phyloP scores from a whole-genome alignment of 768 basidiomycete genomes.

The Hypsizygus marmoreus region DNA sequence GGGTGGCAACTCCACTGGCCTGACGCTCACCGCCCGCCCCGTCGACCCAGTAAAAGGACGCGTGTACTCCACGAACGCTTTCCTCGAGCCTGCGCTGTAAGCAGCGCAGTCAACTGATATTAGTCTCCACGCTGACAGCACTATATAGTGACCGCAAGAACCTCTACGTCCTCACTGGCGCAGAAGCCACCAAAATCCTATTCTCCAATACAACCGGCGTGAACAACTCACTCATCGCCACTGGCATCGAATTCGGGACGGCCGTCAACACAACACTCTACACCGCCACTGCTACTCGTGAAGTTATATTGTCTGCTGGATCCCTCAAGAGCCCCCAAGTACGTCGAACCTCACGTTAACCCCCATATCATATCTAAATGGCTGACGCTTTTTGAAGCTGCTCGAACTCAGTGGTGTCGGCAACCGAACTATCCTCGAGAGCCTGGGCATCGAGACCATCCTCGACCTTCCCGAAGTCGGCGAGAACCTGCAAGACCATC shows the following conservation, averaged over 20 bases:
- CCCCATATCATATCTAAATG: neutral
- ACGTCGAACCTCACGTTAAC: neutral
- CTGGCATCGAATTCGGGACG: conserved; percentile 44
- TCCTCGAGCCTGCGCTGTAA: conserved; percentile 15
- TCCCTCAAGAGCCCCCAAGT: conserved; percentile 13
- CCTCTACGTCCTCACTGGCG: conserved; percentile 32
- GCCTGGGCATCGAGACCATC: conserved; percentile 37
- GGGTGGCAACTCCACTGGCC: conserved; percentile 11
- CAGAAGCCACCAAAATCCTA: conserved; percentile 30
- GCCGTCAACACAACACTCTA: conserved; percentile 20
- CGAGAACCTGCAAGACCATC: conserved; percentile 46
- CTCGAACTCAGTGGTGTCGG: conserved; percentile 50
- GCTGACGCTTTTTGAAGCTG: conserved; percentile 42
- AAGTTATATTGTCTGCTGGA: conserved; percentile 50
- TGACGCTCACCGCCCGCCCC: conserved; percentile 14
- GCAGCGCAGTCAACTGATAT: neutral
- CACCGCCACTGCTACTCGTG: conserved; percentile 40
- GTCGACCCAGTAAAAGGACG: conserved; percentile 18
- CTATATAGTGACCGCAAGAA: conserved; percentile 23
- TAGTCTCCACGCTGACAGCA: neutral
- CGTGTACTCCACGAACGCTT: conserved; percentile 18
- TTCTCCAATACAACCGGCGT: too few species aligned
- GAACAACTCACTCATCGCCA: conserved; percentile 38
- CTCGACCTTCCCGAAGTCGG: conserved; percentile 44
- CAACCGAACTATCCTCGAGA: conserved; percentile 37